Percentiles rank a stretch among this genome's conserved stretches.
These are phyloP conservation scores for Trypanosoma lewisi DNA, from an alignment of 208 protist species.

Conservation along the genomic window DNA sequence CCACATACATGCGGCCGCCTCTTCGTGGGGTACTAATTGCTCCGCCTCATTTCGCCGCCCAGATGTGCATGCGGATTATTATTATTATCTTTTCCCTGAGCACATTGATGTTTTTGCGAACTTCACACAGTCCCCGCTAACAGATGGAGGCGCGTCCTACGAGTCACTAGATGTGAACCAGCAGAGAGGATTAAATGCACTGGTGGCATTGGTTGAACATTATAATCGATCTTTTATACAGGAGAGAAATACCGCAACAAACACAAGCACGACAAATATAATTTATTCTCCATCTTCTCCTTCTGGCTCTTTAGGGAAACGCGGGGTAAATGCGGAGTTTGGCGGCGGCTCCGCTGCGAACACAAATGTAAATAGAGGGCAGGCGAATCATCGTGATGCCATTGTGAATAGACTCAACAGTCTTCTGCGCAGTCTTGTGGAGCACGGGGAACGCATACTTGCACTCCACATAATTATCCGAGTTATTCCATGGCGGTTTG, in stretches of 20 bases:
- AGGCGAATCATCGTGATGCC: constrained; percentile 18
- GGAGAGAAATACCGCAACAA: constrained; percentile 4
- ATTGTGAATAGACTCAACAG: constrained; percentile 25
- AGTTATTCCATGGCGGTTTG: constrained; percentile 42
- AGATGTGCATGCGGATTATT: neutral
- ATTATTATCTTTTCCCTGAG: constrained; percentile 1
- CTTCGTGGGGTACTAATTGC: neutral
- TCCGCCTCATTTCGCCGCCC: neutral
- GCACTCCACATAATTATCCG: constrained; percentile 70
- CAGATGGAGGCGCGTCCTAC: constrained; percentile 32
- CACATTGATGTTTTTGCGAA: constrained; percentile 59
- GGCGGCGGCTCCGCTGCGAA: constrained; percentile 4
- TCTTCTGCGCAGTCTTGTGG: constrained; percentile 46
- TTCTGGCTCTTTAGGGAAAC: neutral
- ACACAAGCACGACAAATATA: no score
- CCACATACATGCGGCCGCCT: no score
- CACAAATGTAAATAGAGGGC: neutral
- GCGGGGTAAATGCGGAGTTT: constrained; percentile 3
- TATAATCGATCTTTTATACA: constrained; percentile 18
- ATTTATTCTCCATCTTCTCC: no score
- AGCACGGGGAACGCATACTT: constrained; percentile 50
- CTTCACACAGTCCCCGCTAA: constrained; percentile 48
- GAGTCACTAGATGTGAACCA: constrained; percentile 40
- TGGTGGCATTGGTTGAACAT: constrained; percentile 31
- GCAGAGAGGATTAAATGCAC: constrained; percentile 58